Evolutionary conservation across 495 filamentous ascomycete species (phyloP).

Genomic region (Hypoxylon lienhwacheense): DNA sequence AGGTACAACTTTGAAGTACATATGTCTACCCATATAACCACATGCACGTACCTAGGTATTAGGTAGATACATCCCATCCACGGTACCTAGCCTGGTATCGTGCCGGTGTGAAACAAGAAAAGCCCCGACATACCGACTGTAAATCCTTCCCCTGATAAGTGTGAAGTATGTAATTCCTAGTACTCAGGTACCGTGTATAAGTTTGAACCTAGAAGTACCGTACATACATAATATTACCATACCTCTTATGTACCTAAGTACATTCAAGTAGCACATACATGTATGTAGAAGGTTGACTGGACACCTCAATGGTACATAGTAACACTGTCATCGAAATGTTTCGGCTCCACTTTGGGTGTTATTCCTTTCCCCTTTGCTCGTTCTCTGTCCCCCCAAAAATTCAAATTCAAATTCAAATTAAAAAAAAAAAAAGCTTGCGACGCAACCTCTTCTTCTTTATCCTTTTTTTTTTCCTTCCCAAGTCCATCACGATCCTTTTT

Average conservation of each 20-base stretch:
- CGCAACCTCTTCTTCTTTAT: constrained; percentile 8
- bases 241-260: no score
- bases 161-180: no score
- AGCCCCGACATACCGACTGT: constrained; percentile 32
- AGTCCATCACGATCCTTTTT: constrained; percentile 7
- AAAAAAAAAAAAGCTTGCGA: constrained; percentile 26
- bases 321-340: constrained; percentile 18
- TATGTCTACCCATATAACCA: not conserved
- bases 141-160: no score
- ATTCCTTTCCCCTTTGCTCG: constrained; percentile 12
- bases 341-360: constrained; percentile 20
- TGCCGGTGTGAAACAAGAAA: constrained; percentile 28
- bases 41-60: not conserved
- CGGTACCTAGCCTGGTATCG: no score
- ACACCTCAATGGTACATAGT: constrained; percentile 2
- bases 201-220: no score
- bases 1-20: no score
- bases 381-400: constrained; percentile 8
- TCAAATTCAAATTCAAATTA: no score
- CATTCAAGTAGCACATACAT: no score
- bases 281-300: no score
- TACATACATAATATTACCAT: no score
- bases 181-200: no score
- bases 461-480: constrained; percentile 8
- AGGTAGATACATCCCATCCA: no score